These are phyloP conservation scores for Closterium sp. DNA, from an alignment of 139 green algal species.

Conservation along the genomic window DNA sequence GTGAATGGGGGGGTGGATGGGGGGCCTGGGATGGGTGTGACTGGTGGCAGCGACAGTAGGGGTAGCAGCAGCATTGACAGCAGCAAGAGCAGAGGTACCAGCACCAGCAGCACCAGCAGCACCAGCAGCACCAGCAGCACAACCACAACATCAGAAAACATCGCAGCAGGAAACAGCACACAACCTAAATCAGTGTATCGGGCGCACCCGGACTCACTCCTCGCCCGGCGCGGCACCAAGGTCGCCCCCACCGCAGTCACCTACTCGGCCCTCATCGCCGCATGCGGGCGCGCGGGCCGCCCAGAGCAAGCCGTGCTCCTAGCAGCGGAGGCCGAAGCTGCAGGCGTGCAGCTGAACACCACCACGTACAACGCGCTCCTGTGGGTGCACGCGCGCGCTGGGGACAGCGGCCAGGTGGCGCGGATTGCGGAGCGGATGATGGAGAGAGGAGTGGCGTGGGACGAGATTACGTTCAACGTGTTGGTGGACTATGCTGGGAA, in stretches of 20 bases:
- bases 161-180: neutral
- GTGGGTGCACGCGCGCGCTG: neutral
- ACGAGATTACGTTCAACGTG: constrained; percentile 26
- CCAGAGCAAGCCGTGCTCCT: neutral
- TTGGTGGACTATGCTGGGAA: constrained; percentile 25
- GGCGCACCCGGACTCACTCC: neutral
- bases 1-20: neutral
- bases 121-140: neutral
- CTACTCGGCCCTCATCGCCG: constrained; percentile 12
- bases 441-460: neutral
- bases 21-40: neutral
- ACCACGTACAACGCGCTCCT: constrained; percentile 38
- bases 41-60: neutral
- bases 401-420: neutral
- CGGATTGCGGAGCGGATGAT: constrained; percentile 15
- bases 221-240: neutral
- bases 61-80: neutral
- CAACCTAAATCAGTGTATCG: neutral
- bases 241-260: constrained; percentile 20
- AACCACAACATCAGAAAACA: too few relatives aligned
- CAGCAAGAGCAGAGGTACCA: neutral
- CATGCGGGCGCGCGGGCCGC: neutral
- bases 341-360: constrained; percentile 22
- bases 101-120: neutral
- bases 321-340: constrained; percentile 18